Evolutionary conservation across 1,139 yeast species (phyloP).

Genomic region (Scheffersomyces quercinus): DNA sequence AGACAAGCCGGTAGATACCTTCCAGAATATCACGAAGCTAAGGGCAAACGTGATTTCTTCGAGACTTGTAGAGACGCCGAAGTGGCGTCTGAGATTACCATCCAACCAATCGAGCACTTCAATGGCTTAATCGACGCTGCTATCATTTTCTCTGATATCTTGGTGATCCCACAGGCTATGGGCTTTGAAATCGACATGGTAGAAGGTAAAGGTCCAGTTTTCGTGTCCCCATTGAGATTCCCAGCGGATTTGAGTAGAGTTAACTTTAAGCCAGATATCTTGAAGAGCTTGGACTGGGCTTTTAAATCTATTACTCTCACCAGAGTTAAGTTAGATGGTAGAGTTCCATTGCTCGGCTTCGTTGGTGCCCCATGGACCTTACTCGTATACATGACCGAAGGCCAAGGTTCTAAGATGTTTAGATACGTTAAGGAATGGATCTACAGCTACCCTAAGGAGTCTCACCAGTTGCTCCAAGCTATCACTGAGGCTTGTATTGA

Average conservation of each 20-base stretch:
- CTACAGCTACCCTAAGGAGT: conserved; percentile 70
- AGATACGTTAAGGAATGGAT: conserved; percentile 93
- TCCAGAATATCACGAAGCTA: conserved; percentile 90
- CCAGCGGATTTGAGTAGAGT: conserved; percentile 67
- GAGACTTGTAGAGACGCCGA: conserved; percentile 94
- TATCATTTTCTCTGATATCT: conserved; percentile 89
- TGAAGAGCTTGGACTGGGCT: conserved; percentile 87
- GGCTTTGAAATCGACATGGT: conserved; percentile 94
- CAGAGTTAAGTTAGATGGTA: conserved; percentile 76
- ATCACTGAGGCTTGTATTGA: conserved; percentile 89
- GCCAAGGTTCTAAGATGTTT: conserved; percentile 92
- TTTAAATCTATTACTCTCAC: conserved; percentile 88
- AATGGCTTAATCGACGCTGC: conserved; percentile 94
- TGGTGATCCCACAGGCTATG: conserved; percentile 98
- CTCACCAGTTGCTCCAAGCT: conserved; percentile 72
- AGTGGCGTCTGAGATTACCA: conserved; percentile 88
- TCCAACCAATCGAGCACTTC: conserved; percentile 91
- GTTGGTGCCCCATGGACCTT: conserved; percentile 99
- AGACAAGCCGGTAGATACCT: conserved; percentile 88
- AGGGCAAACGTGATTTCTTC: conserved; percentile 85
- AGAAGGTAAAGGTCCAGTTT: conserved; percentile 94
- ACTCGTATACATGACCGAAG: conserved; percentile 95
- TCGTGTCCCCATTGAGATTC: conserved; percentile 80
- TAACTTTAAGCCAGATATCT: conserved; percentile 64
- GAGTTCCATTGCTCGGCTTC: conserved; percentile 93